Conservation (phyloP, 2,329 filamentous ascomycete genomes). For the Cladosporium sp. region DNA sequence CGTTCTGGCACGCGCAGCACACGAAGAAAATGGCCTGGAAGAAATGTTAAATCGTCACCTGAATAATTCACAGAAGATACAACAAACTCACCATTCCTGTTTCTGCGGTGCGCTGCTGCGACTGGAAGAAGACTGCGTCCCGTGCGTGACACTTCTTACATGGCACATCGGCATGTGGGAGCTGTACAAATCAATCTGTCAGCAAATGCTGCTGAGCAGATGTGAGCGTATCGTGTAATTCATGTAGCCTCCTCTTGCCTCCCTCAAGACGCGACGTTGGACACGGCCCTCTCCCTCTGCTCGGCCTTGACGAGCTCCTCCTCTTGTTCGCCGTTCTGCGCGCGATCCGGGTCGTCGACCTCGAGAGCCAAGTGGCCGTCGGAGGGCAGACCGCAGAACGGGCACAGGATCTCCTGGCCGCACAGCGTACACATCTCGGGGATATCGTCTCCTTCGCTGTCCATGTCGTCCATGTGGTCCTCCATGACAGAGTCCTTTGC, state of each 20-base stretch:
- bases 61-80: too few relatives aligned
- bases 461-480: slow-evolving; percentile 19
- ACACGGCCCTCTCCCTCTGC: slow-evolving; percentile 26
- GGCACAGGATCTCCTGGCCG: slow-evolving; percentile 54
- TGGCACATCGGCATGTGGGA: slow-evolving; percentile 74
- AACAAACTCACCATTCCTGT: slow-evolving; percentile 83
- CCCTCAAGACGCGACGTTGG: slow-evolving; percentile 21
- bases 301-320: slow-evolving; percentile 26
- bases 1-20: slow-evolving; percentile 88
- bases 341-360: slow-evolving; percentile 35
- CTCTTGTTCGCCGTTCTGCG: slow-evolving; percentile 20
- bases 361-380: slow-evolving; percentile 43
- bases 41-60: background rate
- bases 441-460: slow-evolving; percentile 25
- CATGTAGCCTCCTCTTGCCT: slow-evolving; percentile 25
- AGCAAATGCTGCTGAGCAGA: slow-evolving; percentile 33
- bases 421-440: slow-evolving; percentile 56
- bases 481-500: slow-evolving; percentile 20
- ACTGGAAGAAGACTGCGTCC: slow-evolving; percentile 98
- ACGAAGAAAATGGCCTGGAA: slow-evolving; percentile 57
- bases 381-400: slow-evolving; percentile 46
- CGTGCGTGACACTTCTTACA: slow-evolving; percentile 82
- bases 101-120: slow-evolving; percentile 91
- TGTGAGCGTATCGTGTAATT: slow-evolving; percentile 18
- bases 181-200: slow-evolving; percentile 51